A percentile compares a stretch with the other conserved stretches of the same genome.
These are phyloP conservation scores for Pleurotus giganteus DNA, from an alignment of 768 basidiomycete species.

Conservation along the genomic window DNA sequence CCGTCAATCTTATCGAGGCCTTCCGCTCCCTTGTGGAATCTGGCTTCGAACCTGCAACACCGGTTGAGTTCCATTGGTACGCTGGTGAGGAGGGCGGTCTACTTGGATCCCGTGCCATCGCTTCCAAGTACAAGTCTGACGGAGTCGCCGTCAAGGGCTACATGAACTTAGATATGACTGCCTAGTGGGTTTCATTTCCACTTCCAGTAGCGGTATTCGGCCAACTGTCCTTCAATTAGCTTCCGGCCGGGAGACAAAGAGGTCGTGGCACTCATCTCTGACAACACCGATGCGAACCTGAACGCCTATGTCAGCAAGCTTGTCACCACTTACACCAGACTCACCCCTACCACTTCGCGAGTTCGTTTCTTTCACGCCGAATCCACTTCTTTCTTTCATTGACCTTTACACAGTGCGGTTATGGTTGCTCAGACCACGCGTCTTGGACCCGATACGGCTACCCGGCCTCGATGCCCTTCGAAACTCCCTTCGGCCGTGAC, in stretches of 20 bases:
- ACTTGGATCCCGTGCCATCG: slow-evolving; percentile 54
- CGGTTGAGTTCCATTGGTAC: slow-evolving; percentile 50
- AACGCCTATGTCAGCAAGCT: slow-evolving; percentile 43
- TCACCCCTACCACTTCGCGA: slow-evolving; percentile 34
- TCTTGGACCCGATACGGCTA: slow-evolving; percentile 43
- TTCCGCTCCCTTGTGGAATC: slow-evolving; percentile 36
- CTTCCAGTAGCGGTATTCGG: neutral
- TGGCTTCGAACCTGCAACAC: slow-evolving; percentile 35
- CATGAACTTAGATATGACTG: slow-evolving; percentile 43
- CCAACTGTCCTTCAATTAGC: slow-evolving; percentile 25
- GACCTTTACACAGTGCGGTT: slow-evolving; percentile 28
- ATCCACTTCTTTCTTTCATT: neutral
- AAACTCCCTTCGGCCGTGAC: slow-evolving; percentile 38
- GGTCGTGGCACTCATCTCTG: slow-evolving; percentile 37
- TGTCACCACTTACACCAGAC: slow-evolving; percentile 33
- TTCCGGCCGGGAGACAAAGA: slow-evolving; percentile 44
- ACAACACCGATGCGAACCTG: slow-evolving; percentile 37
- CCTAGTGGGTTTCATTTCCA: slow-evolving; percentile 26
- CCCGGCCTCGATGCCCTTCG: slow-evolving; percentile 40
- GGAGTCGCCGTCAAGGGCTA: slow-evolving; percentile 48
- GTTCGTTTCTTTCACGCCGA: slow-evolving; percentile 23
- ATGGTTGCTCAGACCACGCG: slow-evolving; percentile 46
- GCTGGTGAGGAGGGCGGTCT: slow-evolving; percentile 44
- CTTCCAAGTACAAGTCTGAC: slow-evolving; percentile 42
- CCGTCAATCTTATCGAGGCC: slow-evolving; percentile 42